Conservation (phyloP, 2,329 filamentous ascomycete genomes). For the Paracamarosporium sp. region DNA sequence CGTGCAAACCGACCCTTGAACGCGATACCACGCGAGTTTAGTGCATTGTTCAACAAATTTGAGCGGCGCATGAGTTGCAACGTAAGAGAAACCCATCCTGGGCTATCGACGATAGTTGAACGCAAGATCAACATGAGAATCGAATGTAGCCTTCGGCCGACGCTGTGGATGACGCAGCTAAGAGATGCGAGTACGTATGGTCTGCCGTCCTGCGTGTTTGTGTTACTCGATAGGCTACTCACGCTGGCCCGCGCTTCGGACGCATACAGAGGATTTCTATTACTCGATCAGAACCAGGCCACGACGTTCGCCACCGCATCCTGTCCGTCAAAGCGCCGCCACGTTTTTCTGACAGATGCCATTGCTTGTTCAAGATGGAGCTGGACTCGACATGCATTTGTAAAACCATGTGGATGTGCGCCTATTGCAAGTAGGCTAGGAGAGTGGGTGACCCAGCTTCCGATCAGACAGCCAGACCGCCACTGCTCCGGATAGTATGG, state of each 20-base stretch:
- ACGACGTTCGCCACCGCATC: constrained; percentile 1
- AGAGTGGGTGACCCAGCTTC: background rate
- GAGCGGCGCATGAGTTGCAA: constrained; percentile 11
- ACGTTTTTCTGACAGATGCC: background rate
- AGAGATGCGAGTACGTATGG: background rate
- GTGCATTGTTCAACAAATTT: background rate
- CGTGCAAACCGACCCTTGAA: background rate
- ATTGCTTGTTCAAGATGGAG: background rate
- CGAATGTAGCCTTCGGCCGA: background rate
- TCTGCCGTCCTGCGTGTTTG: constrained; percentile 9
- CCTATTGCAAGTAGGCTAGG: background rate
- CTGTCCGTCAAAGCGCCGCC: background rate
- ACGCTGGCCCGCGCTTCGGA: constrained; percentile 15
- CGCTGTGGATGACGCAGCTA: background rate
- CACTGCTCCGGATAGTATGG: background rate
- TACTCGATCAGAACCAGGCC: constrained; percentile 44
- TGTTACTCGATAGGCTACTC: constrained; percentile 22
- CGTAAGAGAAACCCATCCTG: constrained; percentile 23
- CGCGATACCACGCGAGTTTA: background rate
- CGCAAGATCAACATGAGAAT: background rate
- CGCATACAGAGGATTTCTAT: constrained; percentile 31
- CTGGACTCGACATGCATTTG: background rate
- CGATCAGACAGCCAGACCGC: background rate
- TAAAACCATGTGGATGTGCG: background rate
- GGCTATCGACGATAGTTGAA: constrained; percentile 14